Base-by-base conservation (phyloP, 2,329 filamentous ascomycete genomes). In the Botrytis pseudocinerea region DNA sequence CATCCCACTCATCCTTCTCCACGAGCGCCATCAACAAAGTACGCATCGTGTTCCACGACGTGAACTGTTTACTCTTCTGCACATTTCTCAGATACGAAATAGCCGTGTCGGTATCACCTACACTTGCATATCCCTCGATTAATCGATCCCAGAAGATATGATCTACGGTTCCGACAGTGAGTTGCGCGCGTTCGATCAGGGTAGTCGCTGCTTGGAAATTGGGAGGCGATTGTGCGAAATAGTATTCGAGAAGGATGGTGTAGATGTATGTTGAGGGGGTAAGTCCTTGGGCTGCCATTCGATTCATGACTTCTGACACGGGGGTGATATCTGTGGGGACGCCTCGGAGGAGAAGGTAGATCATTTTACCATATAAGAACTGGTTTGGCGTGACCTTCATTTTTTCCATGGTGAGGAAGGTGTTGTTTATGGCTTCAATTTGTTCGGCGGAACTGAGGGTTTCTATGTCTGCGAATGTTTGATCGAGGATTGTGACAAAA, bases 401-500 rank as follows among this genome's bases (percentile, higher is more conserved):
- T 2, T 81, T 79, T 73, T 89, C 84, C 80, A 94, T 89, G 32
- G 88, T 84, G 4, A 81, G 76, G 70, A 95, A 85, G 63, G 92
- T 83, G 7, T 80, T 79, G n/a, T 85, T 77, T 10, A 93, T 85
- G 28, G 85, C 83, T 2, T 81, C 79, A 32, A 80, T 78, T 79
- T 91, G 90, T 71, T 89, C 84, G 18, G 84, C 81, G 0, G 84
- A 81, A 2, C 83, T 80, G 65, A 85, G 78, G 42, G 76, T 69
- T 54, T 82, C 78, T 60, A 88, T 82, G 59, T 81, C 77, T 75
- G 83, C 79, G 78, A 88, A 82, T 74, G 88, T 81, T 78, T 87
- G 87, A 60, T 92, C 89, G 12, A 96, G 84, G 73, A 96, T 85
- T 75, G 93, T 89, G 35, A 90, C 92, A 81, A 93, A 93, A 0